Conservation (phyloP, 768 basidiomycete species). For the Tubosaeta brunneosetosa region DNA sequence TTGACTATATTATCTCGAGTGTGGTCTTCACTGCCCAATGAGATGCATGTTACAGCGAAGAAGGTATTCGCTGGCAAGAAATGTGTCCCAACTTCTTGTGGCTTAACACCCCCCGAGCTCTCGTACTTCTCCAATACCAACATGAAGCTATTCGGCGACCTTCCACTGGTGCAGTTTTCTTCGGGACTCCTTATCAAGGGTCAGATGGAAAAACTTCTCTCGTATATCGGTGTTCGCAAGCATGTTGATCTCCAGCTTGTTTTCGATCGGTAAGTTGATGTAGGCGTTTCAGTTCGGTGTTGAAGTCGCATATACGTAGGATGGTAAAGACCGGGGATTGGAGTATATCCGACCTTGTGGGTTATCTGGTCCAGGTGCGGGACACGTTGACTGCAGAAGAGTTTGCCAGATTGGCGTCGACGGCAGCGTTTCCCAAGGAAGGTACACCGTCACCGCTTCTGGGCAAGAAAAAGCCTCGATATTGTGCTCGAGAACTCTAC, state of each 20-base stretch:
- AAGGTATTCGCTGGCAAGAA: conserved; percentile 39
- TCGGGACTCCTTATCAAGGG: conserved; percentile 63
- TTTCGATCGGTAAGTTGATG: conserved; percentile 67
- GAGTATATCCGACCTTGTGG: conserved; percentile 79
- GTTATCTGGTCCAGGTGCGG: conserved; percentile 82
- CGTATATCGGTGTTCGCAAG: conserved; percentile 76
- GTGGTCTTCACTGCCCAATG: conserved; percentile 61
- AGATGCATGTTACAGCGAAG: conserved; percentile 40
- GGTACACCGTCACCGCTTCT: conserved; percentile 14
- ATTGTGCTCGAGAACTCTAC: conserved; percentile 71
- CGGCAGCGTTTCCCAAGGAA: conserved; percentile 74
- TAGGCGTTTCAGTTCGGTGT: background rate
- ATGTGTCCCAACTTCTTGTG: conserved; percentile 50
- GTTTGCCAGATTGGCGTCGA: conserved; percentile 48
- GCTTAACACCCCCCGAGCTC: conserved; percentile 67
- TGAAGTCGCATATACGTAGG: conserved; percentile 33
- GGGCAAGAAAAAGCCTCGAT: conserved; percentile 41
- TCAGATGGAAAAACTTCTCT: conserved; percentile 63
- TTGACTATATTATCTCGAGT: conserved; percentile 59
- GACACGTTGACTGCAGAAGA: conserved; percentile 57
- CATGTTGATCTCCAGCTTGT: conserved; percentile 91
- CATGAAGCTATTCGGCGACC: conserved; percentile 71
- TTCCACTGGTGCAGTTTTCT: conserved; percentile 72
- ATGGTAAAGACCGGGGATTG: conserved; percentile 90
- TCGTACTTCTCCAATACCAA: conserved; percentile 84